Percentiles rank a stretch among this genome's conserved stretches.
Evolutionary conservation across 805 yeast species (phyloP).

Genomic region (Kodamaea fukazawae): DNA sequence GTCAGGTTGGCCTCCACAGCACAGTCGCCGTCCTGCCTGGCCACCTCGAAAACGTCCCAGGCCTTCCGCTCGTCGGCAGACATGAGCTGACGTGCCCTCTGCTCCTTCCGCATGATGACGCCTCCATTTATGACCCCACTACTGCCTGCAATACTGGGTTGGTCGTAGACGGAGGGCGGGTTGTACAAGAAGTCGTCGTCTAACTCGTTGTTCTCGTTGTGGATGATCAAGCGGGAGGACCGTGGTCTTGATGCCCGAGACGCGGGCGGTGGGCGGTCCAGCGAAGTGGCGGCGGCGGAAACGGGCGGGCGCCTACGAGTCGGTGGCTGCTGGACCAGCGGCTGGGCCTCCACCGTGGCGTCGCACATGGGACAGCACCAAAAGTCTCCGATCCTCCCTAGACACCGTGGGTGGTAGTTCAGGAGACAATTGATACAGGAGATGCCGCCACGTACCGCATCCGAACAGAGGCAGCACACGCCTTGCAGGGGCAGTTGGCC

Average conservation of each 20-base stretch:
- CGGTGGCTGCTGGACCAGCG: not conserved
- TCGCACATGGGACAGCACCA: conserved; percentile 58
- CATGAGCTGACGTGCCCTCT: conserved; percentile 25
- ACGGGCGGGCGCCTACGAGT: not conserved
- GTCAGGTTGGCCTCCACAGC: not conserved
- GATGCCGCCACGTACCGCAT: conserved; percentile 1
- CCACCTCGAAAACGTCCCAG: conserved; percentile 38
- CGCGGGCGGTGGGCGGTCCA: not conserved
- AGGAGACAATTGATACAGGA: conserved; percentile 5
- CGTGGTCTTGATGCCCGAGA: not conserved
- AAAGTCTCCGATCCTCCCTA: conserved; percentile 8
- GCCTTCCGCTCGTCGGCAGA: conserved; percentile 35
- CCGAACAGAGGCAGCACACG: conserved; percentile 7
- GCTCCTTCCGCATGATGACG: conserved; percentile 33
- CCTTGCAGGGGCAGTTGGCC: not conserved
- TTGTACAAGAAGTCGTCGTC: conserved; percentile 28
- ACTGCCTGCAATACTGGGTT: conserved; percentile 9
- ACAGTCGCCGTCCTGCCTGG: conserved; percentile 15
- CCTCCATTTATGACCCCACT: conserved; percentile 34
- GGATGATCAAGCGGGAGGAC: conserved; percentile 16
- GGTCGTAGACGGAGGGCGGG: not conserved
- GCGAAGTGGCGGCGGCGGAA: not conserved
- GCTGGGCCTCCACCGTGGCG: conserved; percentile 30
- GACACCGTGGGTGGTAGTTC: conserved; percentile 4
- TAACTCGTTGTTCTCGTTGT: conserved; percentile 29